Evolutionary conservation across 345 rosid genomes (phyloP), one percentile per base, ranked within the genome.

Genomic region (Rhodomyrtus tomentosa): DNA sequence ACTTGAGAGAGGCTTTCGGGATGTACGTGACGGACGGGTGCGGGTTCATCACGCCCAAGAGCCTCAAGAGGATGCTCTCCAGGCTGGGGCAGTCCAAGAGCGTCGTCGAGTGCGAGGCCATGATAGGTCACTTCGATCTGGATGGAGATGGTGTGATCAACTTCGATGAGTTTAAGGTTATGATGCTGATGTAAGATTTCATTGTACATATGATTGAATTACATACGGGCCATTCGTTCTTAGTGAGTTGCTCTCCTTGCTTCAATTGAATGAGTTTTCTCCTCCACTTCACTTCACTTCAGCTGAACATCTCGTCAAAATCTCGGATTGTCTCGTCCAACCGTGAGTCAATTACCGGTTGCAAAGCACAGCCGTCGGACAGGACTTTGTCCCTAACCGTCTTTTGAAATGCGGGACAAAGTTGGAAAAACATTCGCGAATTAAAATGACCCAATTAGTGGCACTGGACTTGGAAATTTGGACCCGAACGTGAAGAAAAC

Each of bases 81-180:
- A 88, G 53, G 83, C 91, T 90, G 18, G 92, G 95, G 14, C 91
- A 90, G 16, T 88, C 89, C 1, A 92, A 76, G 83, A 85, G 92
- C 3, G 40, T 84, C 72, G 87, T 87, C 29, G 93, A 91, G 55
- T 92, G 94, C 36, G 83, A 40, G 85, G 58, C 55, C 55, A 92
- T 90, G 95, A 90, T 92, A 3, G 68, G 81, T 29, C 82, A 54
- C 6, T 54, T 54, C 56, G 56, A 54, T 54, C 56, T 54, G 2
- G 56, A 54, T 22, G 56, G 56, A 0, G 92, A 92, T 86, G 92
- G 92, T 27, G 88, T 90, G 32, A 85, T 92, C 32, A 83, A 93
- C 87, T 92, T 92, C 74, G 91, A 90, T 7, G 95, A 92, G 56
- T 92, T 92, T 45, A 85, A 58, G 42, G 15, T 86, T 7, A 91